Percentiles rank a stretch among this genome's conserved stretches.
These are phyloP conservation scores for Coemansia sp. DNA, from an alignment of 371 early-diverging fungal genomes.

Conservation along the genomic window DNA sequence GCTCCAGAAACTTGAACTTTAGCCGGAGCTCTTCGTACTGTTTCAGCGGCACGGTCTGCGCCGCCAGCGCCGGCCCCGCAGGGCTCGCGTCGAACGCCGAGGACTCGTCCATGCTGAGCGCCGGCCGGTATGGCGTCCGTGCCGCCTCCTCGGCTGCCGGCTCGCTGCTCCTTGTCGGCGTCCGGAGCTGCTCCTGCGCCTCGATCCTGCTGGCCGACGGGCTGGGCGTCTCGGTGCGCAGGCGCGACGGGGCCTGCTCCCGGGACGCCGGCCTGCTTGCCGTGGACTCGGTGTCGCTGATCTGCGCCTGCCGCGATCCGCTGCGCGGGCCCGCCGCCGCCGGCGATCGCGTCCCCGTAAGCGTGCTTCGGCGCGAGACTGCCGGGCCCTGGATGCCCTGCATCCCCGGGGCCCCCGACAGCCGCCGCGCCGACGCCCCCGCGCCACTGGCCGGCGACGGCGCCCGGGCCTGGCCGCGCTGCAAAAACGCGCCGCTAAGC, in stretches of 20 bases:
- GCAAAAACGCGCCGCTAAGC: conserved; percentile 10
- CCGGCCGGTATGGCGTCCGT: conserved; percentile 36
- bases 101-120: conserved; percentile 45
- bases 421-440: conserved; percentile 2
- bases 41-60: conserved; percentile 59
- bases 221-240: conserved; percentile 7
- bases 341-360: conserved; percentile 15
- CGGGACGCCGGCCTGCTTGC: conserved; percentile 26
- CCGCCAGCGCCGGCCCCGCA: conserved; percentile 7
- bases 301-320: conserved; percentile 13
- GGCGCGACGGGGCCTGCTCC: conserved; percentile 2
- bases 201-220: not conserved
- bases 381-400: not conserved
- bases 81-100: conserved; percentile 19
- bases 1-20: conserved; percentile 76
- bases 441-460: not conserved
- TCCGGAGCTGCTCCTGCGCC: not conserved
- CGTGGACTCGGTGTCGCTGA: conserved; percentile 13
- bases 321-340: conserved; percentile 21
- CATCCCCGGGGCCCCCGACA: conserved; percentile 8
- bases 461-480: conserved; percentile 12
- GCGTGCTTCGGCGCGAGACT: conserved; percentile 19
- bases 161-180: not conserved
- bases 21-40: conserved; percentile 83
- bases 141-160: conserved; percentile 11